phyloP scores from a whole-genome alignment of 2,329 filamentous ascomycete species.

The Thelonectria rubi region DNA sequence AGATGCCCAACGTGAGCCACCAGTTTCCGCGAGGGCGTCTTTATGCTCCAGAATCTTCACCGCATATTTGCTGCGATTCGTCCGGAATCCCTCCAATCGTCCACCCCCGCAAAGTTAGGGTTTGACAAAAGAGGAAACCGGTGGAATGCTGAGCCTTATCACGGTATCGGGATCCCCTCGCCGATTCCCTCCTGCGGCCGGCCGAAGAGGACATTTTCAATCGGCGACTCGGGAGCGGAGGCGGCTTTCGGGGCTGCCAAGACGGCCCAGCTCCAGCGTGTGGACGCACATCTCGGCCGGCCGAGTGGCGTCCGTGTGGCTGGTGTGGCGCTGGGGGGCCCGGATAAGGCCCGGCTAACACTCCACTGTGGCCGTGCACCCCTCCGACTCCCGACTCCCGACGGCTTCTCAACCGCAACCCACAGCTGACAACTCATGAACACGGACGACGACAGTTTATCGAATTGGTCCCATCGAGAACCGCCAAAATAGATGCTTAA shows the following conservation, averaged over 20 bases:
- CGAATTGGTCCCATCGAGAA: not conserved
- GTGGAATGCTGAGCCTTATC: not conserved
- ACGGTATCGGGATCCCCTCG: not conserved
- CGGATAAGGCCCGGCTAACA: not conserved
- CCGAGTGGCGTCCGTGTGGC: conserved; percentile 16
- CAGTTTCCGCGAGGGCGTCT: no score
- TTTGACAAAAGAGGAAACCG: conserved; percentile 1
- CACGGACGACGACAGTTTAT: no score
- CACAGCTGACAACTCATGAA: no score
- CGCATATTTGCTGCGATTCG: not conserved
- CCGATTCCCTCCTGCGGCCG: conserved; percentile 22
- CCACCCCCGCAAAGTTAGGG: not conserved
- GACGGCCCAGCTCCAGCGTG: conserved; percentile 18
- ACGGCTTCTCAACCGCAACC: conserved; percentile 1
- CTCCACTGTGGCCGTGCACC: not conserved
- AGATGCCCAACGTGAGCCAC: no score
- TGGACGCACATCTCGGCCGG: conserved; percentile 12
- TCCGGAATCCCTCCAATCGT: not conserved
- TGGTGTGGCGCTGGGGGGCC: conserved; percentile 14
- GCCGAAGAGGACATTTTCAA: not conserved
- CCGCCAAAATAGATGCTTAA: conserved; percentile 9
- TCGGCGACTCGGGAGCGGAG: conserved; percentile 24
- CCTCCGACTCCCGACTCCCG: conserved; percentile 27
- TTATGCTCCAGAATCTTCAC: no score
- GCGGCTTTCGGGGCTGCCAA: conserved; percentile 34